A percentile compares a stretch with the other conserved stretches of the same genome.
phyloP scores from a whole-genome alignment of 345 rosid species.

The Citrus australasica region DNA sequence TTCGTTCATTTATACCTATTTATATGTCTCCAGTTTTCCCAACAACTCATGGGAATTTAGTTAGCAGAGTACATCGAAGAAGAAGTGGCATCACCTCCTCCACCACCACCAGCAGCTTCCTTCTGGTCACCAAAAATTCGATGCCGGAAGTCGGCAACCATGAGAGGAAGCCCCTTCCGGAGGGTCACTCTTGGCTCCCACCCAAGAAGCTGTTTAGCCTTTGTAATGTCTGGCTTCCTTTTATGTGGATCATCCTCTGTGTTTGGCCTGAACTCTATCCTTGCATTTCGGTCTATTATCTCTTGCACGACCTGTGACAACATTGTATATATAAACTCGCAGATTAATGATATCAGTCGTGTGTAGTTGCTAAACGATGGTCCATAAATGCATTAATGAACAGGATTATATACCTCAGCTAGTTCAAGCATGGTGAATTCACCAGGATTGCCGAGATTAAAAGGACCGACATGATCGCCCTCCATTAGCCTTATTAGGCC shows the following conservation, averaged over 20 bases:
- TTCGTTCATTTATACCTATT: too few relatives aligned
- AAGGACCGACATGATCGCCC: constrained; percentile 95
- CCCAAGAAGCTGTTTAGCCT: constrained; percentile 65
- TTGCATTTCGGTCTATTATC: constrained; percentile 73
- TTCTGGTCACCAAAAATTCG: constrained; percentile 63
- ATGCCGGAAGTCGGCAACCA: constrained; percentile 74
- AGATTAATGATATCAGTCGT: too few relatives aligned
- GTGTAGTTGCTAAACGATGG: background rate
- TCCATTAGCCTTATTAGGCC: constrained; percentile 95
- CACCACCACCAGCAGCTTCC: background rate
- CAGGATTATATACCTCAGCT: constrained; percentile 52
- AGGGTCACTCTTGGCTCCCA: constrained; percentile 81
- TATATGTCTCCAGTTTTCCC: background rate
- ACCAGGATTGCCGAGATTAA: constrained; percentile 77
- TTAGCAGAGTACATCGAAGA: background rate
- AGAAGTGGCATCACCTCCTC: background rate
- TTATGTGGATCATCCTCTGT: constrained; percentile 86
- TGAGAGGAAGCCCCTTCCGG: constrained; percentile 73
- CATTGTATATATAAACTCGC: too few relatives aligned
- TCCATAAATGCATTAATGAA: background rate
- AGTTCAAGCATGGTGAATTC: constrained; percentile 94
- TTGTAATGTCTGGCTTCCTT: constrained; percentile 85
- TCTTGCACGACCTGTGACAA: constrained; percentile 61
- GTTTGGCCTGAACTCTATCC: constrained; percentile 82
- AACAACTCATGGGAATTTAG: background rate